phyloP scores from a whole-genome alignment of 305 asterid genomes.

The Rubia tinctorum region DNA sequence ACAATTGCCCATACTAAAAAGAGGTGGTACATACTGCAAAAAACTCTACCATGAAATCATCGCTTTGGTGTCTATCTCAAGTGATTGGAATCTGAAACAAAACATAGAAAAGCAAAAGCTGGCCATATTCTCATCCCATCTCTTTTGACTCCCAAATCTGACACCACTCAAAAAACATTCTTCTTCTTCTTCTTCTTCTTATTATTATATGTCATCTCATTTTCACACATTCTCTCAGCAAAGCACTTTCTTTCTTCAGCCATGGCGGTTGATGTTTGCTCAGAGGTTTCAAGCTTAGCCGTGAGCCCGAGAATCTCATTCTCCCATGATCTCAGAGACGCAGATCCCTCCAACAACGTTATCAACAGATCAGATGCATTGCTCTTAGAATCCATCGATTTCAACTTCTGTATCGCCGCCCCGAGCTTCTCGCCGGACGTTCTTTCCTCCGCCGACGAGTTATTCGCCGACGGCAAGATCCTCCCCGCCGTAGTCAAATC shows the following conservation, averaged over 20 bases:
- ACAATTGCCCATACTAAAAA: neutral
- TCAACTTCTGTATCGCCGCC: constrained; percentile 45
- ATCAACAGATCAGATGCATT: constrained; percentile 31
- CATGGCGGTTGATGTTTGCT: constrained; percentile 74
- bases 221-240: constrained; percentile 9
- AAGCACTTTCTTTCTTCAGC: constrained; percentile 6
- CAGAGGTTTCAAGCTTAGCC: constrained; percentile 38
- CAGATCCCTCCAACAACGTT: constrained; percentile 41
- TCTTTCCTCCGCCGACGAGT: constrained; percentile 75
- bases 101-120: constrained; percentile 34
- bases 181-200: too few relatives aligned
- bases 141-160: constrained; percentile 44
- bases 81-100: constrained; percentile 27
- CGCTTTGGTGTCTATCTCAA: constrained; percentile 12
- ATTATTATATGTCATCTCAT: constrained; percentile 17
- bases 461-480: constrained; percentile 81
- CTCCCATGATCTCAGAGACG: constrained; percentile 68
- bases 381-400: constrained; percentile 54
- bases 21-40: constrained; percentile 27
- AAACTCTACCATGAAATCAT: constrained; percentile 27
- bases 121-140: constrained; percentile 34
- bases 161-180: constrained; percentile 14
- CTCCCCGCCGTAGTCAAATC: constrained; percentile 58
- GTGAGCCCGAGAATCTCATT: constrained; percentile 87
- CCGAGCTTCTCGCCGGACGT: constrained; percentile 24